Evolutionary conservation across 108 stramenopile species (phyloP).

Genomic region (Craspedostauros australis): DNA sequence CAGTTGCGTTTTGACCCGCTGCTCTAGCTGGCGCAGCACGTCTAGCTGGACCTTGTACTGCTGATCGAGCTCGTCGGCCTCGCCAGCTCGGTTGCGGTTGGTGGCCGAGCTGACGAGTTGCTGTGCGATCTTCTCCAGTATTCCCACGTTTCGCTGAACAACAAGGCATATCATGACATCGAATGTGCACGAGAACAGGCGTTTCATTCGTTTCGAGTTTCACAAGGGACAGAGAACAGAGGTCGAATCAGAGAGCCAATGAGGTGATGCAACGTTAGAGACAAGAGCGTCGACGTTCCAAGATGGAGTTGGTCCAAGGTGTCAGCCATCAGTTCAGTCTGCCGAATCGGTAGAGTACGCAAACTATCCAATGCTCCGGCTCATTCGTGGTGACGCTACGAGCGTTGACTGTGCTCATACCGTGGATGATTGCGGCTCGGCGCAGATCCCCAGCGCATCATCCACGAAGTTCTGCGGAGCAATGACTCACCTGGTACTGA

Average conservation of each 20-base stretch:
- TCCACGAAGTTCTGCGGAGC: neutral
- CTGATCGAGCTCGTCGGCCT: slow-evolving; percentile 51
- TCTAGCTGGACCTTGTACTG: slow-evolving; percentile 76
- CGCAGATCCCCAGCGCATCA: no score
- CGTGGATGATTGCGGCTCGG: neutral
- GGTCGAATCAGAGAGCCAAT: neutral
- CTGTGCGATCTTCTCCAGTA: slow-evolving; percentile 70
- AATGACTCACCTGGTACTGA: slow-evolving; percentile 33
- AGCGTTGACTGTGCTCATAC: no score
- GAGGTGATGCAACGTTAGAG: neutral
- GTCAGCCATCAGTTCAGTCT: no score
- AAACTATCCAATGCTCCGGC: neutral
- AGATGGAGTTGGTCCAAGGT: no score
- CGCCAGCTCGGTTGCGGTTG: slow-evolving; percentile 7
- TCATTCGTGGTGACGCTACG: neutral
- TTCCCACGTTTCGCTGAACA: slow-evolving; percentile 73
- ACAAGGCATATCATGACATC: no score
- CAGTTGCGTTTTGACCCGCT: slow-evolving; percentile 43
- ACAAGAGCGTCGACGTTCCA: no score
- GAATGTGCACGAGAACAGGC: neutral
- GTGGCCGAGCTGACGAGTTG: slow-evolving; percentile 39
- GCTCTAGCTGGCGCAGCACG: slow-evolving; percentile 57
- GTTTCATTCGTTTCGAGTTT: neutral
- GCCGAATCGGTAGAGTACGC: no score
- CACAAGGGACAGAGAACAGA: neutral